Base-by-base conservation (phyloP, 208 protist genomes). In the Wallacemonas sp. region DNA sequence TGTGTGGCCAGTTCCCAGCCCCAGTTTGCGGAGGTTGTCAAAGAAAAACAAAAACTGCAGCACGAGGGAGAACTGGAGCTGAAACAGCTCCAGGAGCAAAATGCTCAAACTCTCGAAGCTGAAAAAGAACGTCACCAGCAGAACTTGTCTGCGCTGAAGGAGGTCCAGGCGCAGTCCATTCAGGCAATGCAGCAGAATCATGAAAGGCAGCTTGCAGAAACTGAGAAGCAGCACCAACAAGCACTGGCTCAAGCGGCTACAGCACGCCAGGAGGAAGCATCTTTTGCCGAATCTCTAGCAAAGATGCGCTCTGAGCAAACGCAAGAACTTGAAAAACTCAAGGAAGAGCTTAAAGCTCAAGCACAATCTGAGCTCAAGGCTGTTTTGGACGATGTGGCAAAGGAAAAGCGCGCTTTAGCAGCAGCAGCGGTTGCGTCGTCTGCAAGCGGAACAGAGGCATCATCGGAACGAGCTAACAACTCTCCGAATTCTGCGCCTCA, bases 341-440 rank as follows among this genome's bases (percentile, higher is more conserved):
- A 82, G 49, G 42, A 49, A 28, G 75, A 86, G 39, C 65, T 87
- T 1, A 81, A 77, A 28, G 51, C 70, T 19, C 73, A 75, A 24
- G 80, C 80, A 1, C 79, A 85, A 46, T 66, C 81, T 22, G 84
- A 88, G 64, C 62, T 87, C 9, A 84, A 79, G 46, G 60, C 72
- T 26, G 71, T 75, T 42, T 55, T 87, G 62, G 70, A 80, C 15
- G 78, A 86, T 19, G 47, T 86, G 36, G 38, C 59, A 19, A 77
- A 77, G 44, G 80, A 86, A 53, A 65, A 56, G 44, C 31, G n/a
- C 26, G 49, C 47, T 60, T n/a, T 58, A 33, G 41, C 47, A 33
- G 44, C 66, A 72, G 34, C 66, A 22, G 14, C n/a, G 44, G n/a
- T 28, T 42, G 51, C 34, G 71, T 53, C 47, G 11, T 73, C 72